Percentiles rank a stretch among this genome's conserved stretches.
These are phyloP conservation scores for Metahyphopichia silvanorum DNA, from an alignment of 805 yeast genomes.

Conservation along the genomic window DNA sequence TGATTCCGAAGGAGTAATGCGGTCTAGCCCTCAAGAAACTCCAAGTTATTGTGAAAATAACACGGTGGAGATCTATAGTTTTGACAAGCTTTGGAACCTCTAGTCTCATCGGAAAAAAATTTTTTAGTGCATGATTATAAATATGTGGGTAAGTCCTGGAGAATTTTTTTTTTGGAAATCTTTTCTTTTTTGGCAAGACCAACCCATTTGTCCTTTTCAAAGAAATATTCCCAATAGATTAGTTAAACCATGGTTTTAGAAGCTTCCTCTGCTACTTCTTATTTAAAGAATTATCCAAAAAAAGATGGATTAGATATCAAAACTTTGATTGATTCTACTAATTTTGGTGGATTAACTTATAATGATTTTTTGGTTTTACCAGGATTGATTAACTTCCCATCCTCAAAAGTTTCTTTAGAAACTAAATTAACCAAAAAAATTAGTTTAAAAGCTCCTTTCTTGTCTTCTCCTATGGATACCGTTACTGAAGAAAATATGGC, in stretches of 20 bases:
- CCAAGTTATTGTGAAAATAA: too few relatives aligned
- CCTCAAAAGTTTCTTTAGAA: slow-evolving; percentile 73
- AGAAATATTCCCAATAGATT: slow-evolving; percentile 1
- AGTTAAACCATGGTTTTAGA: slow-evolving; percentile 29
- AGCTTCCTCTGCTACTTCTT: slow-evolving; percentile 61
- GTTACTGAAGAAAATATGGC: slow-evolving; percentile 98
- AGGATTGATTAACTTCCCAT: slow-evolving; percentile 88
- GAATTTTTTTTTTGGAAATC: too few relatives aligned
- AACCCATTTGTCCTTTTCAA: slow-evolving; percentile 22
- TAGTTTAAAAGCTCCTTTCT: slow-evolving; percentile 88
- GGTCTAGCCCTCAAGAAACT: too few relatives aligned
- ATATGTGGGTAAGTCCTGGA: slow-evolving; percentile 1
- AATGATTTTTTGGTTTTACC: slow-evolving; percentile 95
- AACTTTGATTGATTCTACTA: slow-evolving; percentile 82
- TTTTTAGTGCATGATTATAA: too few relatives aligned
- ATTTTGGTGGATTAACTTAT: slow-evolving; percentile 95
- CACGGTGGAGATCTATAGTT: too few relatives aligned
- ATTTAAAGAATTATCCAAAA: slow-evolving; percentile 59
- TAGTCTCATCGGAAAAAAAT: too few relatives aligned
- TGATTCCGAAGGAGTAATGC: too few relatives aligned
- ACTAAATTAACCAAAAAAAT: slow-evolving; percentile 89
- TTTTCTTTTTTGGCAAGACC: slow-evolving; percentile 42
- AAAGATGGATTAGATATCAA: slow-evolving; percentile 85
- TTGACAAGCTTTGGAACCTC: too few relatives aligned
- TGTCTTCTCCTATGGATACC: slow-evolving; percentile 99